phyloP scores from a whole-genome alignment of 2,329 filamentous ascomycete species.

The Aspergillus sp. region DNA sequence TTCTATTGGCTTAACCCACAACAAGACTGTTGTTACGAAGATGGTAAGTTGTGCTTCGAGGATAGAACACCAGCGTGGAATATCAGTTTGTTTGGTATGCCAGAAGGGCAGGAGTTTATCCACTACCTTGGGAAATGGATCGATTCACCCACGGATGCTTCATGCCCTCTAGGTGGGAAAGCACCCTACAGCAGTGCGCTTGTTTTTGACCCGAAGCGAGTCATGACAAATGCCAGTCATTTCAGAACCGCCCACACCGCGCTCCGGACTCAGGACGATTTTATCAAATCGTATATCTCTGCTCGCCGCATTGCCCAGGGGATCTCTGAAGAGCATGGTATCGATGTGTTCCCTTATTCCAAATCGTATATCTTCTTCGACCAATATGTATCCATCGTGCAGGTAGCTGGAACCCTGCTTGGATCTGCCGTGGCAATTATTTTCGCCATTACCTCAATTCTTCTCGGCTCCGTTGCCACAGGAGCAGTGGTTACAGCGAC shows the following conservation, averaged over 20 bases:
- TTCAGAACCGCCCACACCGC: constrained; percentile 91
- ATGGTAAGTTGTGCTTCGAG: constrained; percentile 74
- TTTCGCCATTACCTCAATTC: constrained; percentile 72
- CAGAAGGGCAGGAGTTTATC: constrained; percentile 86
- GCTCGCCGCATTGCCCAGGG: constrained; percentile 83
- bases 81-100: constrained; percentile 85
- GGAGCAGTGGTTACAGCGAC: constrained; percentile 80
- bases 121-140: constrained; percentile 84
- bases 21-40: constrained; percentile 73
- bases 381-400: constrained; percentile 84
- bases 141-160: constrained; percentile 71
- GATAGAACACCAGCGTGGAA: constrained; percentile 81
- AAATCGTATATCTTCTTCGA: constrained; percentile 99
- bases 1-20: constrained; percentile 94
- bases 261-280: constrained; percentile 83
- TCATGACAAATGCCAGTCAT: constrained; percentile 76
- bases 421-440: constrained; percentile 83
- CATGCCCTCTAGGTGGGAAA: constrained; percentile 84
- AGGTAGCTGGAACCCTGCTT: constrained; percentile 75
- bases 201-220: constrained; percentile 67
- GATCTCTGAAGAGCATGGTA: constrained; percentile 68
- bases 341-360: constrained; percentile 92
- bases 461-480: constrained; percentile 82
- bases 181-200: constrained; percentile 85
- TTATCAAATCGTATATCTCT: constrained; percentile 85